These are phyloP conservation scores for Solanum habrochaites DNA, from an alignment of 257 asterid genomes.

Conservation along the genomic window DNA sequence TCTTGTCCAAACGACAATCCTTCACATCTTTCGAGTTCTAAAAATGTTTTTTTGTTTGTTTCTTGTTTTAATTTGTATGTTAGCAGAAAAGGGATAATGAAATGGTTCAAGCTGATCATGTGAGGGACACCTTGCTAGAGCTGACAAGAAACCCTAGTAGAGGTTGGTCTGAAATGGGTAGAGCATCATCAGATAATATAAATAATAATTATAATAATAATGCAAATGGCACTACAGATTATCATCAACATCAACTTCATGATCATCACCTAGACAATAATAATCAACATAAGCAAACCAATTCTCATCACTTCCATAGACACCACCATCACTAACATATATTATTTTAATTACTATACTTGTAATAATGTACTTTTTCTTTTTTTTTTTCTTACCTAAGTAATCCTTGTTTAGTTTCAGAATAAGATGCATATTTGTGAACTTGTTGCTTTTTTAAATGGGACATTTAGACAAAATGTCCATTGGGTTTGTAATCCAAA, in stretches of 20 bases:
- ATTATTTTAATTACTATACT: not conserved
- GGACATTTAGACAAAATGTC: not conserved
- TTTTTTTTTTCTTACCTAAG: not conserved
- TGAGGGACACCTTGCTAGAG: conserved; percentile 70
- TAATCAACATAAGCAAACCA: not conserved
- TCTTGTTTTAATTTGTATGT: not conserved
- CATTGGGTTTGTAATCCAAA: not conserved
- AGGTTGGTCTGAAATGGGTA: conserved; percentile 23
- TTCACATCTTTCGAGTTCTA: no score
- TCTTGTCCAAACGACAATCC: not conserved
- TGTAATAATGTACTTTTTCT: not conserved
- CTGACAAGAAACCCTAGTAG: conserved; percentile 51
- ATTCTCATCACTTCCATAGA: not conserved
- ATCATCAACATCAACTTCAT: not conserved
- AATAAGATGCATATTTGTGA: not conserved
- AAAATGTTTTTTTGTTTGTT: not conserved
- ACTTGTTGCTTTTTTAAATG: not conserved
- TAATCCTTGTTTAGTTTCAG: not conserved
- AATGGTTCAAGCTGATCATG: conserved; percentile 62
- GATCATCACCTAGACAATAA: not conserved
- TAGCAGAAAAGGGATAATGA: conserved; percentile 51
- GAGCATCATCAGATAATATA: conserved; percentile 11
- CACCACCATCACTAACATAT: conserved; percentile 6
- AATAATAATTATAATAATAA: not conserved
- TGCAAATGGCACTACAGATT: conserved; percentile 6